Evolutionary conservation across 1,139 yeast genomes (phyloP).

Genomic region (Yamadazyma spencermartinsiae): DNA sequence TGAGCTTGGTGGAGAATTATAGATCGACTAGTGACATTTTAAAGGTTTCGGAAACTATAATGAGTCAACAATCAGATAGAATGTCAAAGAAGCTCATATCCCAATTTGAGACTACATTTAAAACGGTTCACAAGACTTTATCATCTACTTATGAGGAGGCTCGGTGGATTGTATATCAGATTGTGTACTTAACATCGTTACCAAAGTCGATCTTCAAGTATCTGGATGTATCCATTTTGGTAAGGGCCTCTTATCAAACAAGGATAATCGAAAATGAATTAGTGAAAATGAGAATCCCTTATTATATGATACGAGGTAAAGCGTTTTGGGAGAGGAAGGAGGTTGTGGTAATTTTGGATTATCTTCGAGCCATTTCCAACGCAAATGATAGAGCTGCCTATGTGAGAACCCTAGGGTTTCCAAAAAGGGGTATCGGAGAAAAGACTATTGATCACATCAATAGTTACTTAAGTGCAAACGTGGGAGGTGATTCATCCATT

Average conservation of each 20-base stretch:
- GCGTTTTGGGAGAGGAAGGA: slow-evolving; percentile 83
- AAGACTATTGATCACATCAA: slow-evolving; percentile 44
- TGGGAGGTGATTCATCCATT: slow-evolving; percentile 10
- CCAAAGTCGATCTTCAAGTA: slow-evolving; percentile 36
- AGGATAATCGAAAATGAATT: slow-evolving; percentile 63
- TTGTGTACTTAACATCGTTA: slow-evolving; percentile 43
- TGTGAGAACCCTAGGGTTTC: slow-evolving; percentile 56
- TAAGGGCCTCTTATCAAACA: slow-evolving; percentile 62
- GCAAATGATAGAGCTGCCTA: slow-evolving; percentile 61
- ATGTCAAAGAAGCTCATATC: slow-evolving; percentile 46
- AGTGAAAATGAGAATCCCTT: slow-evolving; percentile 57
- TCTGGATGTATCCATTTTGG: slow-evolving; percentile 69
- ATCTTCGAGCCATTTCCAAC: slow-evolving; percentile 60
- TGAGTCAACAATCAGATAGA: slow-evolving; percentile 59
- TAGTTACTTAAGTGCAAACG: slow-evolving; percentile 6
- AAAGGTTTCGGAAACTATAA: slow-evolving; percentile 62
- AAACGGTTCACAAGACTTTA: slow-evolving; percentile 49
- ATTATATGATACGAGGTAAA: slow-evolving; percentile 64
- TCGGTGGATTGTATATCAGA: slow-evolving; percentile 55
- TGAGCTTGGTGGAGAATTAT: slow-evolving; percentile 68
- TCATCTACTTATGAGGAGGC: slow-evolving; percentile 54
- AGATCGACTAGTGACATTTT: slow-evolving; percentile 75
- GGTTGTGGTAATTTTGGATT: slow-evolving; percentile 60
- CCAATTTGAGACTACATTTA: slow-evolving; percentile 38
- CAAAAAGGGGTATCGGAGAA: slow-evolving; percentile 73